Evolutionary conservation across 192 early-diverging fungal species (phyloP).

Genomic region (Backusella psychrophila): DNA sequence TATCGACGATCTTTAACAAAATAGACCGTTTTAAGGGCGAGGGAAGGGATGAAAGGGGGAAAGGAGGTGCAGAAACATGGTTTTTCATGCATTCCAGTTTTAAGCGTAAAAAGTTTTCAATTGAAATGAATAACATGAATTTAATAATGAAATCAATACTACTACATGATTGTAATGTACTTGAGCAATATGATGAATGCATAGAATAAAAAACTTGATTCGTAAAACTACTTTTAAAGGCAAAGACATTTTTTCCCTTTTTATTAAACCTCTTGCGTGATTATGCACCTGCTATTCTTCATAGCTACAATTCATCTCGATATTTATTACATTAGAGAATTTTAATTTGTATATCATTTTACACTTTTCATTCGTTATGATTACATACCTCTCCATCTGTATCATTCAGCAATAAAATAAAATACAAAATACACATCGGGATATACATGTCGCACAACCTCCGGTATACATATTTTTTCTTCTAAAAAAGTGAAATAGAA

Average conservation of each 20-base stretch:
- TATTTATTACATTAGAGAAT: not conserved
- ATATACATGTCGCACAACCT: not conserved
- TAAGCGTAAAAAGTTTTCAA: not conserved
- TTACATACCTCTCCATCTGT: not conserved
- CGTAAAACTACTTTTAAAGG: not conserved
- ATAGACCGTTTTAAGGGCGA: not conserved
- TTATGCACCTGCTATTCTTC: not conserved
- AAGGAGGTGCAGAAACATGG: not conserved
- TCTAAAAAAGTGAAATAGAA: not conserved
- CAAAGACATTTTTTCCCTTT: not conserved
- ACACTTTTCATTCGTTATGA: not conserved
- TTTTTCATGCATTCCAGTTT: not conserved
- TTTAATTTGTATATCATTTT: not conserved
- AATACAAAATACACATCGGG: not conserved
- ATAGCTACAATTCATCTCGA: not conserved
- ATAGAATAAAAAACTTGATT: not conserved
- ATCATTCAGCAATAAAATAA: not conserved
- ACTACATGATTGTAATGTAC: not conserved
- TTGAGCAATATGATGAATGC: not conserved
- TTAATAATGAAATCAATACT: not conserved
- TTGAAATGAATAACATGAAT: not conserved
- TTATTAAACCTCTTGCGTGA: not conserved
- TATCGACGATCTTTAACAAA: not conserved
- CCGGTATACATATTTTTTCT: not conserved
- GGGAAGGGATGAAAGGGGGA: not conserved